Evolutionary conservation across 108 stramenopile genomes (phyloP).

Genomic region (Mayamaea pseudoterrestris): DNA sequence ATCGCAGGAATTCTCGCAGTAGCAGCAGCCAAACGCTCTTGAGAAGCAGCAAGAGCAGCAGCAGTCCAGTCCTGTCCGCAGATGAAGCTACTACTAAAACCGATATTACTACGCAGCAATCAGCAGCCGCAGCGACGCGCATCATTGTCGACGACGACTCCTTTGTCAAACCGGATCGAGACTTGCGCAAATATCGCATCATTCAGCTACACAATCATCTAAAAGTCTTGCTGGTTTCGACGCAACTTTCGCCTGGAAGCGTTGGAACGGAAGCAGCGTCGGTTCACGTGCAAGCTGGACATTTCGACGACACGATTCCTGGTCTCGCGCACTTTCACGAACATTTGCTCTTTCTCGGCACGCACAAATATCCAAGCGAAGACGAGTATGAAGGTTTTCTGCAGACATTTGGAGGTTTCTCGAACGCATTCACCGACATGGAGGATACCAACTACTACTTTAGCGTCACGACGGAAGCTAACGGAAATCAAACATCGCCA

Average conservation of each 20-base stretch:
- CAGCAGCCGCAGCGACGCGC: too few relatives aligned
- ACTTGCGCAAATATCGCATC: conserved; percentile 47
- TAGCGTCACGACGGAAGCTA: conserved; percentile 37
- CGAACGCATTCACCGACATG: conserved; percentile 95
- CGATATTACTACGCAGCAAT: too few relatives aligned
- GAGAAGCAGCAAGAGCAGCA: too few relatives aligned
- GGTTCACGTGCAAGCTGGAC: conserved; percentile 76
- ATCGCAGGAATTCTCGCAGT: too few relatives aligned
- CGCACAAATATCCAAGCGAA: conserved; percentile 87
- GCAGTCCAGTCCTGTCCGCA: too few relatives aligned
- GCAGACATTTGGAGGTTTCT: conserved; percentile 71
- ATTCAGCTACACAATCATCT: conserved; percentile 57
- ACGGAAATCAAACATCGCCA: conserved; percentile 26
- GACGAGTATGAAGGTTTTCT: conserved; percentile 84
- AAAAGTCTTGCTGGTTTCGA: conserved; percentile 41
- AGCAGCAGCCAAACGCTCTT: too few relatives aligned
- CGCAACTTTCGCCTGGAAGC: conserved; percentile 2
- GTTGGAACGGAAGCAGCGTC: conserved; percentile 66
- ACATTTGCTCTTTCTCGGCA: conserved; percentile 93
- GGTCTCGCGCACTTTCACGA: conserved; percentile 85
- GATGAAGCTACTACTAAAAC: too few relatives aligned
- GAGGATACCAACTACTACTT: conserved; percentile 96
- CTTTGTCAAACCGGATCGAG: conserved; percentile 64
- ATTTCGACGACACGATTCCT: conserved; percentile 54
- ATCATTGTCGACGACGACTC: conserved; percentile 43